phyloP scores from a whole-genome alignment of 2,329 filamentous ascomycete species.

The Penicillium hordei region DNA sequence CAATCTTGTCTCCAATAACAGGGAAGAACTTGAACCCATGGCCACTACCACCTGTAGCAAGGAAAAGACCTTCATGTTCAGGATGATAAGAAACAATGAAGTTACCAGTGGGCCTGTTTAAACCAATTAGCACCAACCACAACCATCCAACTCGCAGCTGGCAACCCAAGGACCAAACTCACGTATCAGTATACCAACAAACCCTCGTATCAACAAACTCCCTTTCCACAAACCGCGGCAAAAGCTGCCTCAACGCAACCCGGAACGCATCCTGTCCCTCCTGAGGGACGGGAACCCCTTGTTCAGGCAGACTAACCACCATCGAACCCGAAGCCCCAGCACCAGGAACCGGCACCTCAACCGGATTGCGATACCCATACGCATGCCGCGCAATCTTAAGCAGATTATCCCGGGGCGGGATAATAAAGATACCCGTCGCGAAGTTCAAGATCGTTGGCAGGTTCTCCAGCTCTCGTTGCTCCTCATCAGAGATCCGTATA shows the following conservation, averaged over 20 bases:
- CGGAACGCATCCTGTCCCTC: conserved; percentile 65
- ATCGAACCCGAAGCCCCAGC: conserved; percentile 24
- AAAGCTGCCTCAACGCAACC: conserved; percentile 58
- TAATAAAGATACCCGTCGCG: conserved; percentile 54
- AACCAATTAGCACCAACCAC: neutral
- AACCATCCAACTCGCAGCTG: neutral
- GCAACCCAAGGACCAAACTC: conserved; percentile 18
- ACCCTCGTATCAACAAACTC: conserved; percentile 63
- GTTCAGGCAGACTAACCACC: conserved; percentile 42
- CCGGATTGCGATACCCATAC: conserved; percentile 61
- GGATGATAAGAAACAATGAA: conserved; percentile 72
- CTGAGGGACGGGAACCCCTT: conserved; percentile 40
- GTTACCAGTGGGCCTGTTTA: conserved; percentile 57
- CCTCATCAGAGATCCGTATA: conserved; percentile 68
- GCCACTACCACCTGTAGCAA: conserved; percentile 55
- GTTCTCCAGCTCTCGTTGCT: conserved; percentile 63
- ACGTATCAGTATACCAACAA: conserved; percentile 76
- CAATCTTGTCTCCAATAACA: conserved; percentile 53
- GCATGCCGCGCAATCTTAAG: conserved; percentile 70
- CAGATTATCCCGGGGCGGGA: conserved; percentile 54
- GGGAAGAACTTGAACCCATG: conserved; percentile 57
- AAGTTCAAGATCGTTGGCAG: conserved; percentile 64
- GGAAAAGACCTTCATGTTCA: conserved; percentile 50
- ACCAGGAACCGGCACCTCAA: conserved; percentile 31
- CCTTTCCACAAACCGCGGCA: conserved; percentile 60